Conservation (phyloP, 495 filamentous ascomycete species). For the Penicillium desertorum region DNA sequence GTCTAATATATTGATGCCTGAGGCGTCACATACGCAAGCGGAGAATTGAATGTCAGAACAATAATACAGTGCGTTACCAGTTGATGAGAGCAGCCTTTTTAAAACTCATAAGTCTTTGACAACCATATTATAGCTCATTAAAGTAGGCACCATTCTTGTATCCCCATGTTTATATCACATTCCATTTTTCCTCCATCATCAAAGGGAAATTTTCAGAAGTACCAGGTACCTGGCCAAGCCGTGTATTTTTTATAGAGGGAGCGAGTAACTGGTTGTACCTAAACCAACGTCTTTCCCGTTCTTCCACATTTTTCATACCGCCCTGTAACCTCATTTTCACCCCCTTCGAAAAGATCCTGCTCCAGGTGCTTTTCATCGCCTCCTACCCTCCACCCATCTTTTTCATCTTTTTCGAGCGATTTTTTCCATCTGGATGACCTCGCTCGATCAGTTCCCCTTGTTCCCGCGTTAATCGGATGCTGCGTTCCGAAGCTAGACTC, state of each 20-base stretch:
- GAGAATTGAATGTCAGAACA: slow-evolving; percentile 9
- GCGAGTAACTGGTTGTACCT: slow-evolving; percentile 15
- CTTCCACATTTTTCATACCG: slow-evolving; percentile 28
- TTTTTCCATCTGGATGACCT: slow-evolving; percentile 53
- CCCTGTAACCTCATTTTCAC: slow-evolving; percentile 39
- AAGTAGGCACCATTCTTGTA: not conserved
- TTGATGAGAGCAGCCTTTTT: slow-evolving; percentile 1
- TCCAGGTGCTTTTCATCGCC: slow-evolving; percentile 42
- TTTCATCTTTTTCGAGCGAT: slow-evolving; percentile 56
- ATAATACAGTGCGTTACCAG: slow-evolving; percentile 8
- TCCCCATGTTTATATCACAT: not conserved
- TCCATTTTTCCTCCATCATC: not conserved
- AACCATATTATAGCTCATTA: slow-evolving; percentile 6
- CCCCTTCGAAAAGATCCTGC: slow-evolving; percentile 38
- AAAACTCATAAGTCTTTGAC: slow-evolving; percentile 1
- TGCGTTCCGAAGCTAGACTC: slow-evolving; percentile 53
- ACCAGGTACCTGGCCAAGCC: slow-evolving; percentile 13
- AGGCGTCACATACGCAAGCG: slow-evolving; percentile 17
- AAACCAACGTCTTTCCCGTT: slow-evolving; percentile 14
- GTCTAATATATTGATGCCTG: slow-evolving; percentile 16
- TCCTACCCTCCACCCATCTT: slow-evolving; percentile 48
- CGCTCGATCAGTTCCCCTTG: slow-evolving; percentile 46
- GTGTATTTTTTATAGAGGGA: slow-evolving; percentile 15
- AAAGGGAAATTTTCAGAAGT: slow-evolving; percentile 7
- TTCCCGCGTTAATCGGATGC: slow-evolving; percentile 61